These are phyloP conservation scores for Barnettozyma populi DNA, from an alignment of 805 yeast species.

Conservation along the genomic window DNA sequence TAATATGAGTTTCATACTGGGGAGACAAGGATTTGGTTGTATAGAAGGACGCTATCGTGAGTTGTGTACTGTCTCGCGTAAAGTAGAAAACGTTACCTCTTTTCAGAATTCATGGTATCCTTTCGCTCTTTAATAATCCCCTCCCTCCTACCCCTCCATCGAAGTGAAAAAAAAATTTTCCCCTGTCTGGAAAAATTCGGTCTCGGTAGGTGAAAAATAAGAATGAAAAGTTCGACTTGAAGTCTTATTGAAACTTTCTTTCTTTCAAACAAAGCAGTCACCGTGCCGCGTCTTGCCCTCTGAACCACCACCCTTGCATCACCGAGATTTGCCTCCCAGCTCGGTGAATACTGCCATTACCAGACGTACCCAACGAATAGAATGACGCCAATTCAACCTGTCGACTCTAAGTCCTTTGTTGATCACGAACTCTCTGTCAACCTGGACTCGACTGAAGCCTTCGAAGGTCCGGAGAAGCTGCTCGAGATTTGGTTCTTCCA, in stretches of 20 bases:
- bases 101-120: neutral
- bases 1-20: constrained; percentile 14
- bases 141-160: no score
- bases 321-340: constrained; percentile 8
- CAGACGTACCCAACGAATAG: neutral
- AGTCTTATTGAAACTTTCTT: neutral
- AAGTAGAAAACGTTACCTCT: neutral
- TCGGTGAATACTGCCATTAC: constrained; percentile 4
- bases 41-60: neutral
- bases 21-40: constrained; percentile 1
- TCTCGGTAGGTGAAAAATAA: neutral
- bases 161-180: neutral
- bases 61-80: neutral
- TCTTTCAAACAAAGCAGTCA: neutral
- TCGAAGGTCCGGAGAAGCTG: constrained; percentile 96
- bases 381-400: constrained; percentile 32
- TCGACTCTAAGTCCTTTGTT: constrained; percentile 45
- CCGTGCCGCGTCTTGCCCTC: neutral
- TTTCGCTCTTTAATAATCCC: neutral
- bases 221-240: neutral
- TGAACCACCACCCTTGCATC: neutral
- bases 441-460: constrained; percentile 85
- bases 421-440: constrained; percentile 75
- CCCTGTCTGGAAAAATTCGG: neutral
- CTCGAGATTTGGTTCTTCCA: constrained; percentile 85